Base-by-base conservation (phyloP, 768 basidiomycete genomes). In the Cubamyces lactineus region DNA sequence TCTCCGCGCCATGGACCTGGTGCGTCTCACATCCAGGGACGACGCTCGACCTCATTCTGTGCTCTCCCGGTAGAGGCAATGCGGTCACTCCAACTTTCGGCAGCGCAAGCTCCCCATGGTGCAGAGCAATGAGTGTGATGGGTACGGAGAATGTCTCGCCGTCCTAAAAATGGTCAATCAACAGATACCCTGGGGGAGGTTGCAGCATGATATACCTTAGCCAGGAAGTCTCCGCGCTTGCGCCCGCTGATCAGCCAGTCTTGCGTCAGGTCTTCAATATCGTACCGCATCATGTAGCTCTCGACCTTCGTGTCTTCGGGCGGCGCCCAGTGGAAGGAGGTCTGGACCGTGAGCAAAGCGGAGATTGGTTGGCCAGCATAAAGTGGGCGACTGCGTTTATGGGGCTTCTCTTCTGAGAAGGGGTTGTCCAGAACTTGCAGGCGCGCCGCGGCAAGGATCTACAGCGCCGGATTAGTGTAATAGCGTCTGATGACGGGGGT, bases 241-340 rank as follows among this genome's bases (percentile, higher is more conserved):
- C 82, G 82, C 9, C 96, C 96, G 62, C 92, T 91, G 9, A 98
- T 85, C 3, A 97, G 79, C 96, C 96, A 98, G 66, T 92, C 90
- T 51, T 85, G 86, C 17, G 86, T 82, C 73, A 86, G 81, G 66
- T 94, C 92, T 59, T 91, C 86, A 16, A 97, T 80, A 65, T 95
- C 92, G 70, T 89, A 98, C 40, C 87, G 82, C 75, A 96, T 80
- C 42, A 74, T 69, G 70, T 87, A 89, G 56, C 73, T 74, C 21
- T 28, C 72, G 66, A 50, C 75, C 70, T 69, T 81, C 75, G 34
- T 73, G 72, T 59, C 80, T 73, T 66, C 66, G 8, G 68, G 76
- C 6, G 81, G 77, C 34, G 87, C 82, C 94, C 94, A 96, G 64
- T 88, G 86, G 69, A 92, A 88, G 3, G 88, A 87, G 0, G 89